Conservation (phyloP, 164 flowering plant genomes). For the Buxus sempervirens region DNA sequence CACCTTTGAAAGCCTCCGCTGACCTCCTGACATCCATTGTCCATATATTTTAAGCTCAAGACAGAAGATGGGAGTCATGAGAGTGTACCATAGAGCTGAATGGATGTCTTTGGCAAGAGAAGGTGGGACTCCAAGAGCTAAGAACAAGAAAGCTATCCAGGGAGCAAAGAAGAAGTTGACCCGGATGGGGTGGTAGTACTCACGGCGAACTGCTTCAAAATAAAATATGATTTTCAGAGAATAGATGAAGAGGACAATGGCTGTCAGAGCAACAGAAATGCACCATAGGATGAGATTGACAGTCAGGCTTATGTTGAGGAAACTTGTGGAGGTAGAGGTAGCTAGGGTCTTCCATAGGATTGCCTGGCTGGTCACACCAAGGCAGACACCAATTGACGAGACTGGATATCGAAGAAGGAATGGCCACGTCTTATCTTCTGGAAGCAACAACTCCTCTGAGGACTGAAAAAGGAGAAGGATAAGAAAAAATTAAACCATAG, state of each 20-base stretch:
- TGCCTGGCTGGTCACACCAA: constrained; percentile 91
- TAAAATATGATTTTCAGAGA: constrained; percentile 54
- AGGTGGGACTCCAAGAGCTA: constrained; percentile 64
- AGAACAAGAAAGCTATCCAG: constrained; percentile 60
- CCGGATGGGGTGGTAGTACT: constrained; percentile 81
- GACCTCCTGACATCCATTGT: constrained; percentile 95
- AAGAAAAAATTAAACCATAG: neutral
- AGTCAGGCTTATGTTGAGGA: constrained; percentile 52
- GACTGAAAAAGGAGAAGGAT: constrained; percentile 42
- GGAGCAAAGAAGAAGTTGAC: constrained; percentile 96
- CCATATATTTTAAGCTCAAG: constrained; percentile 89
- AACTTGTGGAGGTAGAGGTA: constrained; percentile 52
- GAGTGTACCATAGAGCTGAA: constrained; percentile 60
- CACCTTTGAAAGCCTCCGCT: constrained; percentile 73
- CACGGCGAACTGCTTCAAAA: constrained; percentile 87
- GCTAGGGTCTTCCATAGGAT: constrained; percentile 83
- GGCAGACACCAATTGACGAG: constrained; percentile 81
- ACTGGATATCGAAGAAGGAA: constrained; percentile 86
- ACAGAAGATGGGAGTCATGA: constrained; percentile 67
- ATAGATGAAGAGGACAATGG: constrained; percentile 39
- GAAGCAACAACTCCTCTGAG: constrained; percentile 71
- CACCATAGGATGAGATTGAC: constrained; percentile 67
- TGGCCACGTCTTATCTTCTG: constrained; percentile 77
- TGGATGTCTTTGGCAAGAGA: constrained; percentile 32
- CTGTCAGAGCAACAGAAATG: constrained; percentile 52